Evolutionary conservation across 2,329 filamentous ascomycete genomes (phyloP), one percentile per base, ranked within the genome.

Genomic region (Eurotiales sp.): DNA sequence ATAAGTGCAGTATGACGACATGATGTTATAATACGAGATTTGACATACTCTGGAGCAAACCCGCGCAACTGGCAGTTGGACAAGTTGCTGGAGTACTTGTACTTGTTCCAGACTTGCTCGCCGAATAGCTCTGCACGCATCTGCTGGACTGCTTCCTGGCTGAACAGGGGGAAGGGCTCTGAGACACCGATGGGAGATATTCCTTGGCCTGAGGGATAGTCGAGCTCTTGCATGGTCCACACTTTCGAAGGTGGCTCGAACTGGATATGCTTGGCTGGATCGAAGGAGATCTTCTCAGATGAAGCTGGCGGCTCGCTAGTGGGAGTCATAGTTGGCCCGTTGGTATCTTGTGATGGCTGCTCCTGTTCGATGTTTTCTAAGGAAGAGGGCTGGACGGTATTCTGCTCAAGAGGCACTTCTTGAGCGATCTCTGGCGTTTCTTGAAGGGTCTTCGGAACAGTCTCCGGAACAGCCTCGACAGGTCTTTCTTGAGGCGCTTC

Each of bases 141-240:
- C 46, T 78, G 75, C 59, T 78, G 67, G 46, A 87, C 74, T 2
- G 83, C 83, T 42, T 84, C 81, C 27, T 74, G 61, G 10, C 79
- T 80, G 66, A 87, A 87, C 21, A 87, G 73, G 3, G 74, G 73
- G 63, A 87, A 87, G 0, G 83, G 82, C 52, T 85, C 79, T 0
- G 83, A 84, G 46, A 85, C 82, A 11, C 82, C 84, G 44, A 82
- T 72, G 1, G 77, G 76, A 1, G 84, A 87, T 22, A 87, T 74
- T 4, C 83, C 84, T 45, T 70, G 73, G 50, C 75, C 73, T 30
- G 80, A 73, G 2, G 73, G 62, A 36, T 80, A 78, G 2, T 79
- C 81, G 46, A 86, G 71, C 27, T 86, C 83, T 58, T 78, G 74
- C 83, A 86, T 86, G 15, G 73, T 79, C 58, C 81, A 68, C 40